These are phyloP conservation scores for Histomonas meleagridis DNA, from an alignment of 208 protist genomes.

Conservation along the genomic window DNA sequence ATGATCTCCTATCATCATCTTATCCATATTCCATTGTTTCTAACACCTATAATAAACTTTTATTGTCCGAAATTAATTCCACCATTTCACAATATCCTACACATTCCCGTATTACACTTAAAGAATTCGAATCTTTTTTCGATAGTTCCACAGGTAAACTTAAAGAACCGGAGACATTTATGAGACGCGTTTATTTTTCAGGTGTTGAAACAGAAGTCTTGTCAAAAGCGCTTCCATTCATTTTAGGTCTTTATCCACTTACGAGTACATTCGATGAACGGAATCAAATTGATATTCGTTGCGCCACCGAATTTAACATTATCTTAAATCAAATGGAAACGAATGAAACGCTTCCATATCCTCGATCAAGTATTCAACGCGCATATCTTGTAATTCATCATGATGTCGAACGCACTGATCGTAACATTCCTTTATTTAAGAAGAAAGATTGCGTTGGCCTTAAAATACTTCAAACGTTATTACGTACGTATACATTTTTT, in stretches of 20 bases:
- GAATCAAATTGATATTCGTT: background rate
- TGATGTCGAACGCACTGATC: background rate
- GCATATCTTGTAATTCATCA: background rate
- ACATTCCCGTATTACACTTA: background rate
- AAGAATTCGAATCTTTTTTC: background rate
- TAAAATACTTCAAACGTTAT: background rate
- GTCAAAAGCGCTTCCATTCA: background rate
- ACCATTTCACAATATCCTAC: too few species aligned
- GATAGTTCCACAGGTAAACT: background rate
- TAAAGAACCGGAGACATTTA: slow-evolving; percentile 1
- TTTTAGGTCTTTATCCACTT: background rate
- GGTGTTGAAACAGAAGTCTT: background rate
- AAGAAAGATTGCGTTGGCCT: background rate
- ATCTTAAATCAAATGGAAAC: background rate
- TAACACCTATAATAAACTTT: too few species aligned
- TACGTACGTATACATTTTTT: background rate
- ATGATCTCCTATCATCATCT: too few species aligned
- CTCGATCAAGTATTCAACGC: background rate
- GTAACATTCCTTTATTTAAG: background rate
- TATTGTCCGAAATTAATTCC: too few species aligned
- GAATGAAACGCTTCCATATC: background rate
- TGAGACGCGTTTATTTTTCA: background rate
- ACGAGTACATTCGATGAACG: background rate
- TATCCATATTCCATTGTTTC: too few species aligned
- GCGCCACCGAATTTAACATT: background rate